These are phyloP conservation scores for Terfezia boudieri DNA, from an alignment of 495 filamentous ascomycete genomes.

Conservation along the genomic window DNA sequence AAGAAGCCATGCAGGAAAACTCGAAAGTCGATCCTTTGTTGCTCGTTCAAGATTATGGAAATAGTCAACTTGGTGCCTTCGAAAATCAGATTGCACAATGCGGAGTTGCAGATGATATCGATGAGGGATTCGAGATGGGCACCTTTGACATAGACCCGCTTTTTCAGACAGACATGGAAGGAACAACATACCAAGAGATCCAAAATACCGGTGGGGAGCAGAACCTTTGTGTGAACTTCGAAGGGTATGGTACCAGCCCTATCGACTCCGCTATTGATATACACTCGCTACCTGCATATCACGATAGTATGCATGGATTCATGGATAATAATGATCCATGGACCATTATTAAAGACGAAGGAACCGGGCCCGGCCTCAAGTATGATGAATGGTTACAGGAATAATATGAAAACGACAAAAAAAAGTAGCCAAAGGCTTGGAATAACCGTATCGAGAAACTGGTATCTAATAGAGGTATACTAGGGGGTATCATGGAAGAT, in stretches of 20 bases:
- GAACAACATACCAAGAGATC: slow-evolving; percentile 1
- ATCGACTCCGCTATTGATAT: slow-evolving; percentile 5
- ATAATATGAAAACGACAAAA: not conserved
- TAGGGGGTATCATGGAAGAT: too few relatives aligned
- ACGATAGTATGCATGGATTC: slow-evolving; percentile 16
- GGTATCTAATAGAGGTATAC: too few relatives aligned
- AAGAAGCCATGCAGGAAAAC: slow-evolving; percentile 7
- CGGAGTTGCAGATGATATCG: slow-evolving; percentile 8
- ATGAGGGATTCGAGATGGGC: slow-evolving; percentile 14
- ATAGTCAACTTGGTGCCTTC: not conserved
- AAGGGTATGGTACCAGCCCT: not conserved
- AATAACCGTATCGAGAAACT: too few relatives aligned
- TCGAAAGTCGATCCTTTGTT: slow-evolving; percentile 20
- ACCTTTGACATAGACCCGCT: slow-evolving; percentile 9
- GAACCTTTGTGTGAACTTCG: not conserved
- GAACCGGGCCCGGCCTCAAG: slow-evolving; percentile 4
- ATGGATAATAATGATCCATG: slow-evolving; percentile 14
- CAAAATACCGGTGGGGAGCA: not conserved
- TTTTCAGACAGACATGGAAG: slow-evolving; percentile 6
- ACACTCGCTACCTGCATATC: slow-evolving; percentile 12
- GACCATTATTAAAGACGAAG: slow-evolving; percentile 8
- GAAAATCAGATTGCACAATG: slow-evolving; percentile 6
- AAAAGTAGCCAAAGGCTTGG: too few relatives aligned
- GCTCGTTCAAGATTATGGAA: slow-evolving; percentile 4
- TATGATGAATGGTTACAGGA: slow-evolving; percentile 18